Evolutionary conservation across 1,284 basidiomycete species (phyloP), one percentile per base, ranked within the genome.

Genomic region (Leucoagaricus sp.): DNA sequence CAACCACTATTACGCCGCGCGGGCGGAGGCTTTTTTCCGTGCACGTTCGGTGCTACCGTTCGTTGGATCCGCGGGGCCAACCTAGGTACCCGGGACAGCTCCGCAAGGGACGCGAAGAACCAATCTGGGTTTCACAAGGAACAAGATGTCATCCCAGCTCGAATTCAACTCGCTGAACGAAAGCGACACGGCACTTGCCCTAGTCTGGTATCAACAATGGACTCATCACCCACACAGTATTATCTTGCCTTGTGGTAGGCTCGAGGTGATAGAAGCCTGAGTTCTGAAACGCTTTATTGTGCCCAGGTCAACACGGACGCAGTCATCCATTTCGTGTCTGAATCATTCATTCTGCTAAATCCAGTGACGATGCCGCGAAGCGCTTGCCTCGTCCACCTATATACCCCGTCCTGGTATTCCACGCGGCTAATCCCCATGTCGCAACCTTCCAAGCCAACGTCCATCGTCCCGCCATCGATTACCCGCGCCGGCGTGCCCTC

Each of bases 161-260:
- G n/a, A n/a, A n/a, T n/a, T n/a, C n/a, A n/a, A n/a, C n/a, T n/a
- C n/a, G n/a, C n/a, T n/a, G n/a, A n/a, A n/a, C n/a, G n/a, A n/a
- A n/a, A 33, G 31, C 13, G 31, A 33, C 31, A 33, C 13, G 8
- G 13, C 31, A 33, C 13, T 26, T 23, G 12, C 19, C 38, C 17
- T 23, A 23, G 23, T 19, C 4, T n/a, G n/a, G n/a, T n/a, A 33
- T 33, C 31, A 33, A 36, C 41, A 42, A 53, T 34, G 31, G 21
- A 17, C 29, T 31, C 10, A 21, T 21, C n/a, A 31, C 25, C n/a
- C 9, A 4, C 10, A 13, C 41, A 33, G 13, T 25, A 26, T 50
- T 41, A n/a, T n/a, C n/a, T 13, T n/a, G 34, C 52, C 52, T 53
- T 31, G 23, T 34, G 52, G 52, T 25, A 4, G 28, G 17, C 52